Evolutionary conservation across 2,329 filamentous ascomycete species (phyloP).

Genomic region (Ciborinia camelliae): DNA sequence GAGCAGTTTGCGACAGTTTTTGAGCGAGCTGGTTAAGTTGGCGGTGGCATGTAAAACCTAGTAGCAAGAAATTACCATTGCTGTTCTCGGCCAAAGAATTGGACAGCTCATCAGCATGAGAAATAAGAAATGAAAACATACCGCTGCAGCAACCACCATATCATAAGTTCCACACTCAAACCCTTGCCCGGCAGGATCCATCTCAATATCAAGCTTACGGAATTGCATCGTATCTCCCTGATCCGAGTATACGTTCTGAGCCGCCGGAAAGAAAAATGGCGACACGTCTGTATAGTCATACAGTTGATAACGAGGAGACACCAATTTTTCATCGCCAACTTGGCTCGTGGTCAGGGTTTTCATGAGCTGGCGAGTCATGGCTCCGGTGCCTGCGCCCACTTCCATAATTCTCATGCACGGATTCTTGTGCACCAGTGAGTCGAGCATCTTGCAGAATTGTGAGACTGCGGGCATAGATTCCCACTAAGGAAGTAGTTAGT

Average conservation of each 20-base stretch:
- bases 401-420: conserved; percentile 27
- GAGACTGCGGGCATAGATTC: background rate
- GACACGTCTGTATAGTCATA: conserved; percentile 42
- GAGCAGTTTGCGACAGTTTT: conserved; percentile 34
- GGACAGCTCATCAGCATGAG: too few relatives aligned
- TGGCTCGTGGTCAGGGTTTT: background rate
- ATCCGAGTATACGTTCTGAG: conserved; percentile 34
- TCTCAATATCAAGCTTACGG: conserved; percentile 32
- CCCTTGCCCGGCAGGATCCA: conserved; percentile 23
- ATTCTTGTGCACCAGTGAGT: conserved; percentile 23
- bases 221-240: conserved; percentile 29
- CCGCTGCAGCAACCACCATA: conserved; percentile 28
- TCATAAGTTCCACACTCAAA: conserved; percentile 27
- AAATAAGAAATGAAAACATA: conserved; percentile 33
- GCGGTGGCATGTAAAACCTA: conserved; percentile 28
- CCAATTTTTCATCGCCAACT: background rate
- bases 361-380: background rate
- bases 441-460: background rate
- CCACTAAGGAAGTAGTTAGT: background rate
- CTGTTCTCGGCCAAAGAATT: background rate
- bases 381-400: conserved; percentile 23
- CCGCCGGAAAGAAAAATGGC: conserved; percentile 42
- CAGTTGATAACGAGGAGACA: background rate
- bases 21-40: conserved; percentile 28
- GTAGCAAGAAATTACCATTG: background rate